phyloP scores from a whole-genome alignment of 2,329 filamentous ascomycete species.

The Calycina herbarum region DNA sequence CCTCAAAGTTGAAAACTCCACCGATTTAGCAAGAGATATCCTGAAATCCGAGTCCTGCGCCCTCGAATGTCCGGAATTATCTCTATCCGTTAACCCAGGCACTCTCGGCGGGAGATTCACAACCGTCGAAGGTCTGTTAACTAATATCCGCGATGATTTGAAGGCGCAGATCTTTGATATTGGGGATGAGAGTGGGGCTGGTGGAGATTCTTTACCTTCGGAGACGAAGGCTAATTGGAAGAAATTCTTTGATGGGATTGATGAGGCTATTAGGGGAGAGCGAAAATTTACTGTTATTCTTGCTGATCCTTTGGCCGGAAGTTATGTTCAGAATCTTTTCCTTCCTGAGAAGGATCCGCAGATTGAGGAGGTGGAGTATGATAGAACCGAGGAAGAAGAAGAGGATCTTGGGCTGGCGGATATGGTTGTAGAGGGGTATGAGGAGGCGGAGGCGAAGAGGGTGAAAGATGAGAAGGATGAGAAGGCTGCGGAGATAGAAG shows the following conservation, averaged over 20 bases:
- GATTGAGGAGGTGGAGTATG: constrained; percentile 79
- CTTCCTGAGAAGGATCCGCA: constrained; percentile 75
- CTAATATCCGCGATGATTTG: constrained; percentile 88
- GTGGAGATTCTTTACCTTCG: constrained; percentile 75
- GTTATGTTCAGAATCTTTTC: constrained; percentile 89
- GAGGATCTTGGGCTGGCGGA: constrained; percentile 88
- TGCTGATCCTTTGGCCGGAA: constrained; percentile 85
- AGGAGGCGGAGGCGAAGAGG: constrained; percentile 30
- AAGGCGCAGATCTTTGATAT: constrained; percentile 83
- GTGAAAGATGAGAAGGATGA: constrained; percentile 3
- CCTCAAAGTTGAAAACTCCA: constrained; percentile 64
- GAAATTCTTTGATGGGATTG: constrained; percentile 75
- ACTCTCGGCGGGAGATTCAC: constrained; percentile 96
- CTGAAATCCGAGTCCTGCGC: constrained; percentile 94
- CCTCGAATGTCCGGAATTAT: constrained; percentile 82
- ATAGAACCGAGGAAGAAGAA: constrained; percentile 86
- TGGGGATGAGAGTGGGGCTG: constrained; percentile 54
- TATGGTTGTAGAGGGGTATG: constrained; percentile 88
- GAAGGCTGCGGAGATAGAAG: background rate
- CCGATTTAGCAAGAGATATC: constrained; percentile 87
- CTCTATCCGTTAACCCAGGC: constrained; percentile 84
- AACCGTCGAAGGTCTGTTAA: constrained; percentile 90
- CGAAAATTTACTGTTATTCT: constrained; percentile 80
- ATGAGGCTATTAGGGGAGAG: constrained; percentile 76
- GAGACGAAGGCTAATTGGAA: constrained; percentile 73